Percentiles rank a stretch among this genome's conserved stretches.
These are phyloP conservation scores for Cardamine chenopodiifolia DNA, from an alignment of 345 rosid species.

Conservation along the genomic window DNA sequence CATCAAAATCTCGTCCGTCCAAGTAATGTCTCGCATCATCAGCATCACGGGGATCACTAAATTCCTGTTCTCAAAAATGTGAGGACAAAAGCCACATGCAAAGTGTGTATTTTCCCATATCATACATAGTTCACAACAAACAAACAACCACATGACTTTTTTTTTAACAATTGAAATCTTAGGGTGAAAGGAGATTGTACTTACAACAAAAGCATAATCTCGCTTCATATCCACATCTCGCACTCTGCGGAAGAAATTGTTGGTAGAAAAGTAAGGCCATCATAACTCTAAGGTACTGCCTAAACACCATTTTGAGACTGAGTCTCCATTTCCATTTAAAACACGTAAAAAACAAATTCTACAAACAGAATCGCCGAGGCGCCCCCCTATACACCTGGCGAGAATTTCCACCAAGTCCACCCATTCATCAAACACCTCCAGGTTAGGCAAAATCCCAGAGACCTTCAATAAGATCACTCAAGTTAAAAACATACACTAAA, in stretches of 20 bases:
- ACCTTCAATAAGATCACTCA: constrained; percentile 99
- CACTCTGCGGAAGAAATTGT: constrained; percentile 88
- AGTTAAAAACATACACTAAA: constrained; percentile 65
- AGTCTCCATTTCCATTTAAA: constrained; percentile 72
- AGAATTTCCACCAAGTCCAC: constrained; percentile 73
- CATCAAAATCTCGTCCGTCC: constrained; percentile 81
- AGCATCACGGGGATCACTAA: constrained; percentile 92
- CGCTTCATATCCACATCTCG: constrained; percentile 99
- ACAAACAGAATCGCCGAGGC: constrained; percentile 48
- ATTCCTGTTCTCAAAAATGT: constrained; percentile 61
- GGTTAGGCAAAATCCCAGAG: constrained; percentile 90
- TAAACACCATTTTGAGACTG: constrained; percentile 90
- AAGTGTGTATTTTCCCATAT: constrained; percentile 26
- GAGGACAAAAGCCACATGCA: neutral
- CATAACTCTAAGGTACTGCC: constrained; percentile 72
- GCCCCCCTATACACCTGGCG: constrained; percentile 41
- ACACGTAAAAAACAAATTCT: constrained; percentile 57
- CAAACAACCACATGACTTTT: neutral
- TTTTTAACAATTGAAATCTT: neutral
- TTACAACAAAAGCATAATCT: constrained; percentile 96
- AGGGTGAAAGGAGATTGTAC: neutral
- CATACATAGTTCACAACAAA: neutral
- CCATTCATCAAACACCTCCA: constrained; percentile 95
- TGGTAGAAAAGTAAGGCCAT: constrained; percentile 99
- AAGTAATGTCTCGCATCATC: constrained; percentile 86